phyloP scores from a whole-genome alignment of 495 filamentous ascomycete genomes.

The Tuber umbilicatum region DNA sequence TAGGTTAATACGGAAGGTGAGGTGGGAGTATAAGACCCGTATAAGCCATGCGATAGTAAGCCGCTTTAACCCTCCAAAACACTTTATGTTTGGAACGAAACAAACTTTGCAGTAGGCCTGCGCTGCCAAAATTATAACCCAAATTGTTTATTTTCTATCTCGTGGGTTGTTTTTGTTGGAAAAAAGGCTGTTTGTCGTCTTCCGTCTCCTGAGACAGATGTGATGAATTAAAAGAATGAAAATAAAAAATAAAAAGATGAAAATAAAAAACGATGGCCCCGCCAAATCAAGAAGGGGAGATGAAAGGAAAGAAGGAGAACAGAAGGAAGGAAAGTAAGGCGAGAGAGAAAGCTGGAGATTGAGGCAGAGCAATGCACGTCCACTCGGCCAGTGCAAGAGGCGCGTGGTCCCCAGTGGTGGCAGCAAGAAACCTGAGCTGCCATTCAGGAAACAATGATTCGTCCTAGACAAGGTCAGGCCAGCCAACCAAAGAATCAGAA shows the following conservation, averaged over 20 bases:
- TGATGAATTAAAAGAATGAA: slow-evolving; percentile 16
- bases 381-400: neutral
- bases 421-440: neutral
- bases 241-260: slow-evolving; percentile 3
- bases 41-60: neutral
- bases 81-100: slow-evolving; percentile 3
- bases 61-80: neutral
- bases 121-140: neutral
- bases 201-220: slow-evolving; percentile 8
- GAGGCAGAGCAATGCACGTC: neutral
- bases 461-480: neutral
- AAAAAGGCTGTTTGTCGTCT: neutral
- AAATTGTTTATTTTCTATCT: slow-evolving; percentile 1
- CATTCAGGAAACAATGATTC: neutral
- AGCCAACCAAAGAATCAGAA: neutral
- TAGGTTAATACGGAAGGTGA: neutral
- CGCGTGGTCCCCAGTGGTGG: neutral
- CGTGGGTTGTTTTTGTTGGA: slow-evolving; percentile 5
- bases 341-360: slow-evolving; percentile 16
- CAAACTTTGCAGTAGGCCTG: neutral
- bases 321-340: slow-evolving; percentile 21
- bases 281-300: slow-evolving; percentile 18
- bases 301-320: neutral
- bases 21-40: neutral
- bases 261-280: neutral